Base-by-base conservation (phyloP, 2,329 filamentous ascomycete species). In the Ophiostoma sp. region DNA sequence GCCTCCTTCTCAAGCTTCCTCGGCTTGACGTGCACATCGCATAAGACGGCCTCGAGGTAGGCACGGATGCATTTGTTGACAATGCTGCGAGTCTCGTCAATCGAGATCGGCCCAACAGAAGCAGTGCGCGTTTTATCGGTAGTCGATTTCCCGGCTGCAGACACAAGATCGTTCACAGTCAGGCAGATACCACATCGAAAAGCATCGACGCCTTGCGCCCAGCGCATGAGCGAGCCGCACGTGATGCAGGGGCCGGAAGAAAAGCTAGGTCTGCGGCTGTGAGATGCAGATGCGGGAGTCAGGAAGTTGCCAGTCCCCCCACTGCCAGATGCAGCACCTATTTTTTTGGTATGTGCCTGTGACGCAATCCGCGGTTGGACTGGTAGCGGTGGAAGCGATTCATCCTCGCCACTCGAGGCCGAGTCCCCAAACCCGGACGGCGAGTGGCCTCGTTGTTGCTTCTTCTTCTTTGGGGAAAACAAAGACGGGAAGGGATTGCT, bases 161-260 rank as follows among this genome's bases (percentile, higher is more conserved):
- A 83, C 72, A 85, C 83, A 68, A 96, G 79, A 77, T 96, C 93
- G 77, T 96, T 96, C 77, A 97, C 88, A 23, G 91, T 95, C 75
- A 91, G 81, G 78, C 93, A 97, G 69, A 92, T 90, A 60, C 91
- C 90, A 78, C 93, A 97, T 75, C 92, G 86, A 79, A 95, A 96
- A 52, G 90, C 86, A 48, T 86, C 86, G 72, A 93, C 80, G 69
- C 89, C 86, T 72, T 85, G 86, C 1, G 92, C 92, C 89, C 93
- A 96, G 70, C 90, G 86, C 73, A 96, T 89, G 70, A 89, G 86
- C 69, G 90, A 90, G 75, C 90, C 91, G 78, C 93, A 97, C 44
- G 93, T 94, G 86, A 94, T 93, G 78, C 93, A 97, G 75, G 87
- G 89, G 31, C 92, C 90, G 41, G 87, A 89, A 36, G 84, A 82